phyloP scores from a whole-genome alignment of 2,329 filamentous ascomycete genomes.

The Trichoderma pleuroti region DNA sequence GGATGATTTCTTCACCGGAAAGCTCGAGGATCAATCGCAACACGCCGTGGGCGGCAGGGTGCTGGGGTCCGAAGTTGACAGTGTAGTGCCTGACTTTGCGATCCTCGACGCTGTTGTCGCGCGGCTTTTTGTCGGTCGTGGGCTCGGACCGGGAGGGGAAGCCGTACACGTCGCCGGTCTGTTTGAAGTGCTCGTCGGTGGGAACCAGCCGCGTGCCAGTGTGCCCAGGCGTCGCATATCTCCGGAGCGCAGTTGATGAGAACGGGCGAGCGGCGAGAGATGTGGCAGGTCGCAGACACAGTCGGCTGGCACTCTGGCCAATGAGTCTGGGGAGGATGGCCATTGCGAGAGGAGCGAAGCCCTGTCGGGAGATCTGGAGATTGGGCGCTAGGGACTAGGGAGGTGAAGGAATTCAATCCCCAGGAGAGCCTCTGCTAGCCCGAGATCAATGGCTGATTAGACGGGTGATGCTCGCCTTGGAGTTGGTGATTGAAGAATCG shows the following conservation, averaged over 20 bases:
- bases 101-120: conserved; percentile 48
- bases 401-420: conserved; percentile 29
- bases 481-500: conserved; percentile 31
- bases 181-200: conserved; percentile 61
- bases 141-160: conserved; percentile 41
- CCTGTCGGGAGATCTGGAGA: conserved; percentile 24
- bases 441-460: conserved; percentile 35
- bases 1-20: conserved; percentile 95
- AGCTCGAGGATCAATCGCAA: conserved; percentile 95
- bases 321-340: conserved; percentile 68
- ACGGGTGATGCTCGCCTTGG: conserved; percentile 29
- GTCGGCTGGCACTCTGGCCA: conserved; percentile 65
- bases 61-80: conserved; percentile 98
- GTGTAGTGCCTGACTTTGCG: conserved; percentile 98
- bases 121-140: conserved; percentile 44
- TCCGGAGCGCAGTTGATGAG: conserved; percentile 61
- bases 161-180: conserved; percentile 49
- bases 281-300: conserved; percentile 50
- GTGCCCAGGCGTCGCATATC: conserved; percentile 55
- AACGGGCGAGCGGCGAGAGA: conserved; percentile 53
- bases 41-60: conserved; percentile 97
- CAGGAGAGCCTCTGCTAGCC: conserved; percentile 33
- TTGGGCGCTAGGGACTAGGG: conserved; percentile 20
- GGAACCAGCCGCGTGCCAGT: conserved; percentile 60
- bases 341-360: conserved; percentile 52